phyloP scores from a whole-genome alignment of 2,329 filamentous ascomycete species.

The Ceratocystis albifundus region DNA sequence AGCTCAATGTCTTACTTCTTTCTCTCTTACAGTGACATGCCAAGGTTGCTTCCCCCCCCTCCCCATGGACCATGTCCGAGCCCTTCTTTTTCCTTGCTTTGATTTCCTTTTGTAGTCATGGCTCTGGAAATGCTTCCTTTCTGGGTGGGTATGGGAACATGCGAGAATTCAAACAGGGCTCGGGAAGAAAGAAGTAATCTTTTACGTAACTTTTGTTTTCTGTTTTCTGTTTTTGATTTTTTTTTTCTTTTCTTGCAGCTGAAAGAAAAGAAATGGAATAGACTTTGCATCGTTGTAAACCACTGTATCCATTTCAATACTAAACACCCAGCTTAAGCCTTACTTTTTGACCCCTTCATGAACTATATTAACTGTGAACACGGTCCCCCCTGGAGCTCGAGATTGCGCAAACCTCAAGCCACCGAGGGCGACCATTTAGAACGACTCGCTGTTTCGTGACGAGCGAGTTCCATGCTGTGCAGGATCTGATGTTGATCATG shows the following conservation, averaged over 20 bases:
- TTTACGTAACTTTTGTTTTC: not conserved
- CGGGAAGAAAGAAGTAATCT: not conserved
- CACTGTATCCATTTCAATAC: not conserved
- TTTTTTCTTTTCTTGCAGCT: not conserved
- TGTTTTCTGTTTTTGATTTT: too few relatives aligned
- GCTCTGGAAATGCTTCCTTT: too few relatives aligned
- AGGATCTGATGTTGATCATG: too few relatives aligned
- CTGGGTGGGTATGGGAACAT: too few relatives aligned
- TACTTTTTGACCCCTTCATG: not conserved
- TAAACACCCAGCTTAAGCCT: too few relatives aligned
- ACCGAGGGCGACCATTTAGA: not conserved
- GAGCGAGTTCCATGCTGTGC: too few relatives aligned
- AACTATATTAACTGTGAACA: not conserved
- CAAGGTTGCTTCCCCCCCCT: not conserved
- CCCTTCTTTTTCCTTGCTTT: too few relatives aligned
- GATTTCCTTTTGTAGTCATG: too few relatives aligned
- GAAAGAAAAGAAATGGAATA: not conserved
- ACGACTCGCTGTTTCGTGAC: not conserved
- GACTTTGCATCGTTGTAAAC: not conserved
- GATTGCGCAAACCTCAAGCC: not conserved
- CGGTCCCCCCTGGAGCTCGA: not conserved
- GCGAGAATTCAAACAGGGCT: not conserved
- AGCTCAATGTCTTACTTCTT: not conserved
- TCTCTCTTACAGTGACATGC: not conserved
- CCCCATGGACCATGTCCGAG: not conserved